Base-by-base conservation (phyloP, 306 rosid species). In the Vachellia pachyceras region DNA sequence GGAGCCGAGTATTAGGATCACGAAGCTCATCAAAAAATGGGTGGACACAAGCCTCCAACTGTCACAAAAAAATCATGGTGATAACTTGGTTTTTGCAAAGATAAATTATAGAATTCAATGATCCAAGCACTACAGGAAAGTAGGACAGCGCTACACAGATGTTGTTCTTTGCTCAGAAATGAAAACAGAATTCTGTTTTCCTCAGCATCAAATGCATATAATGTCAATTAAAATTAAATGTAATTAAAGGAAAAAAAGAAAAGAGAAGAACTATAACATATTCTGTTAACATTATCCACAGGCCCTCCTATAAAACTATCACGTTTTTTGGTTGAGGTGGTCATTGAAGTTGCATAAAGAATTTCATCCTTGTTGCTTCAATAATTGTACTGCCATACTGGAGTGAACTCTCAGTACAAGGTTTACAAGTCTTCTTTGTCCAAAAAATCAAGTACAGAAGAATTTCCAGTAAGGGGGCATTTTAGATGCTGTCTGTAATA, bases 1-100 rank as follows among this genome's bases (percentile, higher is more conserved):
- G 89, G 45, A 91, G 93, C 42, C 87, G 93, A 17, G 89, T 44
- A 66, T 58, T 89, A 40, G 89, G 87, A 70, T 91, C 90, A 1
- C 96, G 93, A 64, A 91, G 93, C 60, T 91, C 92, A 70, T 91
- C 80, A 23, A 91, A 89, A 79, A 91, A 91, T 7, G 89, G 92
- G 75, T 91, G 96, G 67, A 83, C 17, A 42, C 86, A 85, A 14
- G 90, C 93, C 55, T 91, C 93, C 29, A 89, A 76, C 92, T 91
- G 88, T 77, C 10, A 17, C 20, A 46, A 17, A 42, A 41, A 6
- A 3, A 46, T 3, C 60, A 54, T 6, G 29, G 14, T 63, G 60
- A 77, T 54, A 23, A 20, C 58, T 33, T 71, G 78, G 42, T 65
- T 73, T 39, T 20, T 44, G 11, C 65, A 25, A 76, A 45, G 40